Evolutionary conservation across 192 early-diverging fungal species (phyloP).

Genomic region (Glomus cerebriforme): DNA sequence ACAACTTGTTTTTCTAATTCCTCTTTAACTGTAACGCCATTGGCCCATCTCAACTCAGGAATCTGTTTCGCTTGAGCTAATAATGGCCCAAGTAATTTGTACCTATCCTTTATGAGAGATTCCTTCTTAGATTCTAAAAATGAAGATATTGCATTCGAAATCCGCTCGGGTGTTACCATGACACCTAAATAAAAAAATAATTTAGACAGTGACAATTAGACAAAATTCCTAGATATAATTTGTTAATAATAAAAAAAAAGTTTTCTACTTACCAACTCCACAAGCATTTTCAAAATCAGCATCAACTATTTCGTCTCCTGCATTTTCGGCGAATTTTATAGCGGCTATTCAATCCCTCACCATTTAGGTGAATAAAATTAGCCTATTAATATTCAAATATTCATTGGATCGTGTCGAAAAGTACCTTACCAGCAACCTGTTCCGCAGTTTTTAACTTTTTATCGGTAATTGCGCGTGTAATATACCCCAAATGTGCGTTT

Average conservation of each 20-base stretch:
- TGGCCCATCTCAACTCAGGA: slow-evolving; percentile 85
- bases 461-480: slow-evolving; percentile 78
- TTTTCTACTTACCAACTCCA: slow-evolving; percentile 79
- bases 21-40: slow-evolving; percentile 82
- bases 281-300: slow-evolving; percentile 80
- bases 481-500: slow-evolving; percentile 70
- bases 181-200: slow-evolving; percentile 62
- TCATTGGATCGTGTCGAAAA: neutral
- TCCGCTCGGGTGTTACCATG: slow-evolving; percentile 76
- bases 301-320: slow-evolving; percentile 60
- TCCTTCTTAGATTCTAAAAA: slow-evolving; percentile 71
- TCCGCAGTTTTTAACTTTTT: slow-evolving; percentile 74
- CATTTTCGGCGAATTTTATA: slow-evolving; percentile 81
- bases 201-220: neutral
- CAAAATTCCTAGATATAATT: neutral
- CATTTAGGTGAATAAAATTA: neutral
- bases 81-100: slow-evolving; percentile 76
- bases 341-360: slow-evolving; percentile 61
- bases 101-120: slow-evolving; percentile 79
- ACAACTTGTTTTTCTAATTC: slow-evolving; percentile 85
- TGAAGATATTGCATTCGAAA: slow-evolving; percentile 60
- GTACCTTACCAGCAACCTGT: slow-evolving; percentile 76
- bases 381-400: neutral
- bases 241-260: neutral
- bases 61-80: slow-evolving; percentile 72